Evolutionary conservation across 768 basidiomycete genomes (phyloP).

Genomic region (Mycena filopes): DNA sequence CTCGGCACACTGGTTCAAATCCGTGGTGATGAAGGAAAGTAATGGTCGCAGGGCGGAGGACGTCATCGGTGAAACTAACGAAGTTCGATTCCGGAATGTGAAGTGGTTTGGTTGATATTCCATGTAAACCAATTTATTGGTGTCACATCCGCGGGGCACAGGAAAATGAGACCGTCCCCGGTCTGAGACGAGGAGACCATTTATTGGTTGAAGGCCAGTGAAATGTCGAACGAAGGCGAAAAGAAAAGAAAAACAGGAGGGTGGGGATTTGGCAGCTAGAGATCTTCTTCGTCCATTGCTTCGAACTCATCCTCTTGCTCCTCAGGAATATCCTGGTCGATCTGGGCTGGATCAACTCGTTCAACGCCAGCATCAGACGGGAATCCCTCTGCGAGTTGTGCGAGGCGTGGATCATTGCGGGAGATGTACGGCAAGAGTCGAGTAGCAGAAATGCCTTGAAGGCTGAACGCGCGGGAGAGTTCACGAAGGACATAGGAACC

Average conservation of each 20-base stretch:
- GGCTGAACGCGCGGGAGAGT: slow-evolving; percentile 1
- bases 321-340: not conserved
- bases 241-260: not conserved
- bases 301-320: not conserved
- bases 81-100: too few relatives aligned
- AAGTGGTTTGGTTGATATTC: too few relatives aligned
- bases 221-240: not conserved
- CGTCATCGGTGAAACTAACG: too few relatives aligned
- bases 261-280: not conserved
- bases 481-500: slow-evolving; percentile 15
- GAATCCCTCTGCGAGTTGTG: not conserved
- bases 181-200: not conserved
- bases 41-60: too few relatives aligned
- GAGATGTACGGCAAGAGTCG: slow-evolving; percentile 3
- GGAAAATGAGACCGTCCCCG: not conserved
- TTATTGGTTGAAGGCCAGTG: too few relatives aligned
- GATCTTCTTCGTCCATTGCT: not conserved
- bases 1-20: too few relatives aligned
- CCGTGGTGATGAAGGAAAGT: too few relatives aligned
- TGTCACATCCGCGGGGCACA: not conserved
- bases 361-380: not conserved
- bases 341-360: not conserved
- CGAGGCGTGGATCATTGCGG: not conserved
- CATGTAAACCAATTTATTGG: not conserved
- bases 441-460: slow-evolving; percentile 2